Evolutionary conservation across 805 yeast genomes (phyloP).

Genomic region (Monosporozyma solicola): DNA sequence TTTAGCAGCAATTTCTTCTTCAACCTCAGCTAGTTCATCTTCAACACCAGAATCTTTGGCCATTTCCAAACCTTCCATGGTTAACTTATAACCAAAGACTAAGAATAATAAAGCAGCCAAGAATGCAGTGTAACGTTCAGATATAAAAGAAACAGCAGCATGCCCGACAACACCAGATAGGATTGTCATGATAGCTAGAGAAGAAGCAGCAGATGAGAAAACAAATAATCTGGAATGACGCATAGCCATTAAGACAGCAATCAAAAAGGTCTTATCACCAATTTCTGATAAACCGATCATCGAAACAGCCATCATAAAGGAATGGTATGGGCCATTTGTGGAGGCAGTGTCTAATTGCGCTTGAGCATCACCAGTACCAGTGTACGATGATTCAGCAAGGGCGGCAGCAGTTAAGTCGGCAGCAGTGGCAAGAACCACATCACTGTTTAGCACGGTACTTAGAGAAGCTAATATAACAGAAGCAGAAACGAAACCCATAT

Average conservation of each 20-base stretch:
- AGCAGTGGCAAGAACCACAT: not conserved
- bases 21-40: slow-evolving; percentile 94
- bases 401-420: not conserved
- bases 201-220: slow-evolving; percentile 79
- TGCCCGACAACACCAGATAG: slow-evolving; percentile 89
- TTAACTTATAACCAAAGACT: slow-evolving; percentile 68
- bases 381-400: not conserved
- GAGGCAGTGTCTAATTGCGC: not conserved
- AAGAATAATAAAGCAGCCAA: slow-evolving; percentile 75
- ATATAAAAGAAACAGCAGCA: slow-evolving; percentile 73
- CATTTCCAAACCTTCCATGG: slow-evolving; percentile 78
- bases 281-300: slow-evolving; percentile 95
- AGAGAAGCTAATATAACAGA: not conserved
- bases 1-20: slow-evolving; percentile 72
- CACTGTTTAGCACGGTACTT: not conserved
- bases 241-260: slow-evolving; percentile 98
- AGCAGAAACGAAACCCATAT: not conserved
- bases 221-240: slow-evolving; percentile 75
- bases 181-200: slow-evolving; percentile 84
- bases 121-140: slow-evolving; percentile 70
- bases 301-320: slow-evolving; percentile 71
- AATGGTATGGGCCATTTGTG: slow-evolving; percentile 12
- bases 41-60: slow-evolving; percentile 77
- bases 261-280: slow-evolving; percentile 94
- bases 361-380: not conserved